These are phyloP conservation scores for Boletus patriciae DNA, from an alignment of 768 basidiomycete species.

Conservation along the genomic window DNA sequence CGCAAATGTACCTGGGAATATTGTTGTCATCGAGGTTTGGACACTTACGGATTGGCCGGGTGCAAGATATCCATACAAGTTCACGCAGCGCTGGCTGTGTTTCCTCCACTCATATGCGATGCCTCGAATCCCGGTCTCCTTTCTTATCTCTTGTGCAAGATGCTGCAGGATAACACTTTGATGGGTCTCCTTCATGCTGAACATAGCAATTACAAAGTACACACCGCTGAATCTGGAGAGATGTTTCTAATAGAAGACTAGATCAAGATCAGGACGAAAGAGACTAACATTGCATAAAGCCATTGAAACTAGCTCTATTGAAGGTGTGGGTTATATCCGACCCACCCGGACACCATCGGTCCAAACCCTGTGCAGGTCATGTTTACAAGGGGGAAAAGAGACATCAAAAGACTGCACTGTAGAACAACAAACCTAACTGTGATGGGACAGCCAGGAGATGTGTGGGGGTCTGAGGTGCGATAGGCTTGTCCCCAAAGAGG, in stretches of 20 bases:
- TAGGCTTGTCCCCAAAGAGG: no score
- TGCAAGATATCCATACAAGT: conserved; percentile 67
- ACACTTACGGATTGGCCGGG: conserved; percentile 65
- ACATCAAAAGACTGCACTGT: conserved; percentile 76
- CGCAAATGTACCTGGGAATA: not conserved
- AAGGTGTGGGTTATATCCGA: conserved; percentile 56
- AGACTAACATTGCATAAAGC: conserved; percentile 64
- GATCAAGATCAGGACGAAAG: not conserved
- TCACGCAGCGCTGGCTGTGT: conserved; percentile 53
- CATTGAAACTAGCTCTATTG: conserved; percentile 84
- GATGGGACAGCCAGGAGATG: no score
- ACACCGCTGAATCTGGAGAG: conserved; percentile 47
- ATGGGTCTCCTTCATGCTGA: conserved; percentile 71
- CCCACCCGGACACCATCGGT: conserved; percentile 62
- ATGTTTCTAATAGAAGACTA: not conserved
- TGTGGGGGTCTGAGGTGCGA: no score
- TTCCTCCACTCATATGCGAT: conserved; percentile 62
- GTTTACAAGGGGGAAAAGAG: conserved; percentile 62
- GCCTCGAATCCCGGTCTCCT: conserved; percentile 64
- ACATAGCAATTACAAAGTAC: conserved; percentile 49
- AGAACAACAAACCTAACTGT: no score
- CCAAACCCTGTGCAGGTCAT: conserved; percentile 65
- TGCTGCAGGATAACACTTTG: conserved; percentile 65
- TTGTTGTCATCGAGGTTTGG: not conserved
- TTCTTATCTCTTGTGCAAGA: conserved; percentile 59